A percentile compares a stretch with the other conserved stretches of the same genome.
These are phyloP conservation scores for Penicillium sp. DNA, from an alignment of 2,329 filamentous ascomycete genomes.

Conservation along the genomic window DNA sequence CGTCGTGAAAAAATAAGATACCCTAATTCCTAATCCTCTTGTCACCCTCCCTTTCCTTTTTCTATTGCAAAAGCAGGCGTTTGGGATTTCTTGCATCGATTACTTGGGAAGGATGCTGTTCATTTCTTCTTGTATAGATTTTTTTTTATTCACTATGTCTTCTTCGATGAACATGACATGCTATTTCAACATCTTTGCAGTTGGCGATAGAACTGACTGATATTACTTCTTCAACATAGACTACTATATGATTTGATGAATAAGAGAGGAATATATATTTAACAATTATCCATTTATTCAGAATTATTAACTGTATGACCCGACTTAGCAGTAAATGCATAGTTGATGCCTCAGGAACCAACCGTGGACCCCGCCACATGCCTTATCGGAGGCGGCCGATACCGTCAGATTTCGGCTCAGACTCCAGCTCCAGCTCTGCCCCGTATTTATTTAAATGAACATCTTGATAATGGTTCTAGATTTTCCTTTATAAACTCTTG, in stretches of 20 bases:
- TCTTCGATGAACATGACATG: neutral
- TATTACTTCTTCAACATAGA: conserved; percentile 2
- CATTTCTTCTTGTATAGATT: neutral
- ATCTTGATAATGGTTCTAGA: no score
- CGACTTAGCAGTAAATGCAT: neutral
- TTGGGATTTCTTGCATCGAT: conserved; percentile 5
- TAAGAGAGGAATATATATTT: neutral
- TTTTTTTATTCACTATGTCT: neutral
- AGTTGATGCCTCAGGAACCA: neutral
- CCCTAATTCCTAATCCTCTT: conserved; percentile 18
- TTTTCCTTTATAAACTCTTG: neutral
- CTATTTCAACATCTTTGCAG: neutral
- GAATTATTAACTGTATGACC: no score
- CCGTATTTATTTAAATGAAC: neutral
- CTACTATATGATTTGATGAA: neutral
- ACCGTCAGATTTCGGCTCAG: neutral
- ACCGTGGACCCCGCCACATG: neutral
- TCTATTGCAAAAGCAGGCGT: conserved; percentile 8
- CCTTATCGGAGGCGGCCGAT: conserved; percentile 16
- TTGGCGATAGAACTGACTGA: neutral
- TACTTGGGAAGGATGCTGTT: conserved; percentile 1
- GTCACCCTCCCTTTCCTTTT: neutral
- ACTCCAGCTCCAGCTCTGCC: neutral
- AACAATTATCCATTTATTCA: neutral
- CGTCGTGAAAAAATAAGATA: conserved; percentile 33